Evolutionary conservation across 257 asterid species (phyloP).

Genomic region (Ilex asprella): DNA sequence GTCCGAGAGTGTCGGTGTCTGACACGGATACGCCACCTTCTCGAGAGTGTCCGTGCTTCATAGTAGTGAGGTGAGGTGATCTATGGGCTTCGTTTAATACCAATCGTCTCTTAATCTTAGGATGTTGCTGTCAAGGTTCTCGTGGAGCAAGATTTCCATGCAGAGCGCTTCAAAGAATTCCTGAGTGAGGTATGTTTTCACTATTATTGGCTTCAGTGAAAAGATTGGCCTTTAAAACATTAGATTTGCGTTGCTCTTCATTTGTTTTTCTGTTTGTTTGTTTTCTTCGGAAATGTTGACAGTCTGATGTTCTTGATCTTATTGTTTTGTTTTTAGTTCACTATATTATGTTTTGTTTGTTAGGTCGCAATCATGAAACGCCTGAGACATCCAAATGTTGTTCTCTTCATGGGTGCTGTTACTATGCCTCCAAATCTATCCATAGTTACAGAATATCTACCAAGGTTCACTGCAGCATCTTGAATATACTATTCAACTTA

Average conservation of each 20-base stretch:
- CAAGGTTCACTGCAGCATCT: background rate
- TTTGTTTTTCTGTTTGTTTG: too few species aligned
- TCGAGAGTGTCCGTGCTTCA: too few species aligned
- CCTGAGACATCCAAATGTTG: background rate
- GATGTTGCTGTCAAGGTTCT: constrained; percentile 2
- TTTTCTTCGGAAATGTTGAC: too few species aligned
- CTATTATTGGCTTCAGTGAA: too few species aligned
- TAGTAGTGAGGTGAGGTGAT: too few species aligned
- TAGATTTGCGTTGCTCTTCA: too few species aligned
- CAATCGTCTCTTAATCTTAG: background rate
- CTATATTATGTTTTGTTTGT: background rate
- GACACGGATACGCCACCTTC: too few species aligned
- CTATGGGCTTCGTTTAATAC: too few species aligned
- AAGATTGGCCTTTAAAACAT: too few species aligned
- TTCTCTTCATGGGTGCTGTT: constrained; percentile 3
- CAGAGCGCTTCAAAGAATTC: background rate
- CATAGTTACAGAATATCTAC: background rate
- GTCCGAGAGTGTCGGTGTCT: too few species aligned
- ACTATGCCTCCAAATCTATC: background rate
- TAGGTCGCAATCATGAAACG: constrained; percentile 2
- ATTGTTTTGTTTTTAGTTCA: too few species aligned
- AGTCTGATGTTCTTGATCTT: too few species aligned
- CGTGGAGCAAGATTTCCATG: constrained; percentile 5
- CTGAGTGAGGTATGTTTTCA: background rate
- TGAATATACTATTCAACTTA: background rate